Evolutionary conservation across 805 yeast species (phyloP), one percentile per base, ranked within the genome.

Genomic region (Metschnikowia cubensis): DNA sequence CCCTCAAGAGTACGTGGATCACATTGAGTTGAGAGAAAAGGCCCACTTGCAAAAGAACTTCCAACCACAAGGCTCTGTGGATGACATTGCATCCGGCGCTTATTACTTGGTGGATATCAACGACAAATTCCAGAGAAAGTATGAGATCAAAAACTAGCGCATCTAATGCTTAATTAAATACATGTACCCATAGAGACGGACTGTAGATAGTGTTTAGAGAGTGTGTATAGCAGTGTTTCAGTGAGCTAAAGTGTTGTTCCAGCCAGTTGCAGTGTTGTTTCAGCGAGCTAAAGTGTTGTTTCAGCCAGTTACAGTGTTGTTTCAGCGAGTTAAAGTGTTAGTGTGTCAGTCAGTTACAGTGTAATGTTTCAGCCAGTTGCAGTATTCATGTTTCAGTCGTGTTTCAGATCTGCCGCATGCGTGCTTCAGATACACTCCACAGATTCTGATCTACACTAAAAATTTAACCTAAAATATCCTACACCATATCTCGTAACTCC

Each of bases 71-170:
- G 98, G 98, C 44, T 74, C 84, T 40, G 76, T 82, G 58, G 96
- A 89, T 15, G 74, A 79, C 64, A 72, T 94, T 61, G 76, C 81
- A 51, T 56, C 74, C 22, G 97, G 97, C 48, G 79, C 89, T 47
- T 94, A 88, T 76, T 94, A 92, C 74, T 79, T 94, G 66, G 80
- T 82, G 51, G 81, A 82, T 58, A 76, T 94, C 63, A 94, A 92
- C 70, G 97, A 89, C 67, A 88, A 79, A 74, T 94, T 71, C 80
- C 89, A 89, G 77, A 87, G 99, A 77, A 65, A 66, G 50, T 92
- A 92, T 66, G 84, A 82, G 50, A 67, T 83, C 59, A 87, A 86
- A 72, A 50, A 59, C 40, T 54, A 49, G 46, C 20, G 33, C n/a
- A 25, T 13, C 17, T 13, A 11, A 2, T n/a, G 18, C 35, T 32